Conservation (phyloP, 2,329 filamentous ascomycete species). For the Claviceps lovelessii region DNA sequence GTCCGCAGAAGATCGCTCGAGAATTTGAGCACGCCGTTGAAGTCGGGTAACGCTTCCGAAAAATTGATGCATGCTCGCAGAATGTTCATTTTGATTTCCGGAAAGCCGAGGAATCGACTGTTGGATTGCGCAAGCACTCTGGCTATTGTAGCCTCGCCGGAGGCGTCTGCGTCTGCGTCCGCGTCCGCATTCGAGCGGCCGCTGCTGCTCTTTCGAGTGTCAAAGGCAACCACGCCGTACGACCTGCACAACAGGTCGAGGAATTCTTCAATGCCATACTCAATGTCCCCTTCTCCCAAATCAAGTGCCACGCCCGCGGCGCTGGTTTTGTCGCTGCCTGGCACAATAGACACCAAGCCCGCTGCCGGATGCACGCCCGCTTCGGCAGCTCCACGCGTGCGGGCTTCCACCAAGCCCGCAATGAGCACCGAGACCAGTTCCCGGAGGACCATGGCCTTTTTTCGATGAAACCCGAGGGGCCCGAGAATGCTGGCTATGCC, state of each 20-base stretch:
- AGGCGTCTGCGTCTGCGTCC: conserved; percentile 23
- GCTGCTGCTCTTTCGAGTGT: conserved; percentile 16
- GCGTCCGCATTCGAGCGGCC: not conserved
- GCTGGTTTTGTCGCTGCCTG: conserved; percentile 32
- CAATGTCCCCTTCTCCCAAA: conserved; percentile 49
- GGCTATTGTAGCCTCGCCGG: conserved; percentile 36
- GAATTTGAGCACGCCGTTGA: conserved; percentile 75
- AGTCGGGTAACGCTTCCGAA: conserved; percentile 85
- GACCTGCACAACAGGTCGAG: conserved; percentile 46
- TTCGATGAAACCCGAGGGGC: conserved; percentile 64
- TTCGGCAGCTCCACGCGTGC: conserved; percentile 88
- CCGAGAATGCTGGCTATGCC: conserved; percentile 81
- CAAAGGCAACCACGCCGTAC: conserved; percentile 47
- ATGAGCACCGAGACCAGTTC: conserved; percentile 75
- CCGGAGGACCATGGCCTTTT: conserved; percentile 79
- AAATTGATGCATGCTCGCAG: conserved; percentile 83
- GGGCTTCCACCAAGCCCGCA: conserved; percentile 72
- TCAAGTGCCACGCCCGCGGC: conserved; percentile 40
- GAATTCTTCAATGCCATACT: conserved; percentile 50
- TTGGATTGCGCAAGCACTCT: conserved; percentile 47
- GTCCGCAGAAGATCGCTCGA: conserved; percentile 73
- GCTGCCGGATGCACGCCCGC: conserved; percentile 90
- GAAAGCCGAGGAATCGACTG: conserved; percentile 58
- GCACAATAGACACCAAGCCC: conserved; percentile 59
- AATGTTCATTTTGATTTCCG: conserved; percentile 70